A percentile compares a stretch with the other conserved stretches of the same genome.
Evolutionary conservation across 306 rosid species (phyloP).

Genomic region (Cyamopsis tetragonoloba): DNA sequence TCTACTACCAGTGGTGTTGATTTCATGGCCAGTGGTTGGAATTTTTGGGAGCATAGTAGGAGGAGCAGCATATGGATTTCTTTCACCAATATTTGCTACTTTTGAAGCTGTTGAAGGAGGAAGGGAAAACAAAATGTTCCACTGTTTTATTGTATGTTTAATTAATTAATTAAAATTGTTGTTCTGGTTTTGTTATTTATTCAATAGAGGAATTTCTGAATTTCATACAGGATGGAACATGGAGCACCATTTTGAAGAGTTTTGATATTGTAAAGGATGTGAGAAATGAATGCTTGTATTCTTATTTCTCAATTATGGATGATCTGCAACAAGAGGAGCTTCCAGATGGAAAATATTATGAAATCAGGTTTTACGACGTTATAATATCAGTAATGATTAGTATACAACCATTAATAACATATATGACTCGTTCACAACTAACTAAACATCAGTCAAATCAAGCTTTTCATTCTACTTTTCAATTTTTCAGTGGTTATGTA

Average conservation of each 20-base stretch:
- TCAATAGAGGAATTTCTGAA: constrained; percentile 10
- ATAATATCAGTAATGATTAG: too few species aligned
- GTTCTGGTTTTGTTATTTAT: constrained; percentile 18
- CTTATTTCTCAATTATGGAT: constrained; percentile 69
- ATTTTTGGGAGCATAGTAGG: constrained; percentile 72
- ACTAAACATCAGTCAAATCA: too few species aligned
- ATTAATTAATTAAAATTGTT: not conserved
- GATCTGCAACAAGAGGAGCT: constrained; percentile 50
- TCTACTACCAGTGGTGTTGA: constrained; percentile 62
- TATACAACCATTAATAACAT: too few species aligned
- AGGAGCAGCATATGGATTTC: constrained; percentile 78
- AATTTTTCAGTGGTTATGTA: too few species aligned
- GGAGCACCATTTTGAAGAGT: constrained; percentile 54
- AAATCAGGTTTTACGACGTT: constrained; percentile 56
- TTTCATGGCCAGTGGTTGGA: constrained; percentile 76
- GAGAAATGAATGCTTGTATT: constrained; percentile 53
- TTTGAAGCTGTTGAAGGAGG: constrained; percentile 85
- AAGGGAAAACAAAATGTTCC: constrained; percentile 48
- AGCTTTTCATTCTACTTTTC: too few species aligned
- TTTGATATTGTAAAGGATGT: constrained; percentile 64
- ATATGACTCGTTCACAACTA: too few species aligned
- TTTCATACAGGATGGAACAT: constrained; percentile 76
- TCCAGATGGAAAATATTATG: constrained; percentile 55
- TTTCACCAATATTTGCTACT: constrained; percentile 74
- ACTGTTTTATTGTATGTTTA: constrained; percentile 71